These are phyloP conservation scores for Neoboletus subvelutipes DNA, from an alignment of 768 basidiomycete species.

Conservation along the genomic window DNA sequence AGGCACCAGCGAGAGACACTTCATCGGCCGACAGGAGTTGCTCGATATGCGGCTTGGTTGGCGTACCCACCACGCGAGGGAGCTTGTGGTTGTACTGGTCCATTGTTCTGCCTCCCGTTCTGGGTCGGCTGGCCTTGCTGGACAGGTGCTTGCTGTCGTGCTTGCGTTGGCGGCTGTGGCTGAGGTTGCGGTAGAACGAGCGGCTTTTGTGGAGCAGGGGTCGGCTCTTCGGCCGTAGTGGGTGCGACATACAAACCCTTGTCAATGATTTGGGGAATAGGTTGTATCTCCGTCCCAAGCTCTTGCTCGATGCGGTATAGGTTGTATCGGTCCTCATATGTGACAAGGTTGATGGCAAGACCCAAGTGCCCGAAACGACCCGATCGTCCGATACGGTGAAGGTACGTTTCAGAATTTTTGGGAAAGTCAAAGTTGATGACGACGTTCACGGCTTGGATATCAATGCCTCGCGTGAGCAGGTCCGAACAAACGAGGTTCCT, in stretches of 20 bases:
- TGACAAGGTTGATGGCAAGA: constrained; percentile 96
- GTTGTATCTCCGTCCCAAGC: constrained; percentile 95
- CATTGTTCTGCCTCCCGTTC: constrained; percentile 32
- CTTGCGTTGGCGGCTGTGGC: constrained; percentile 24
- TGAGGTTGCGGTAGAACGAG: constrained; percentile 37
- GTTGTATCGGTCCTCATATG: constrained; percentile 97
- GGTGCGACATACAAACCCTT: constrained; percentile 92
- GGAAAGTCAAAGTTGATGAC: constrained; percentile 99
- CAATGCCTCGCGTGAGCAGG: constrained; percentile 97
- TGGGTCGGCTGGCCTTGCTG: constrained; percentile 26
- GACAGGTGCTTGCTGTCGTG: constrained; percentile 26
- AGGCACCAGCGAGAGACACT: neutral
- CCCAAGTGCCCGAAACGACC: constrained; percentile 97
- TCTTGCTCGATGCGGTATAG: constrained; percentile 98
- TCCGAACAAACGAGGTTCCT: constrained; percentile 98
- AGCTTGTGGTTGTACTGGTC: constrained; percentile 21
- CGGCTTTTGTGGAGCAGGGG: constrained; percentile 45
- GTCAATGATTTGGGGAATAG: constrained; percentile 91
- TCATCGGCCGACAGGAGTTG: constrained; percentile 31
- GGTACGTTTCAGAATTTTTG: constrained; percentile 98
- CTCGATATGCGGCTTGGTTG: constrained; percentile 29
- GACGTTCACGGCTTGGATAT: constrained; percentile 99
- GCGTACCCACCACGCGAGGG: constrained; percentile 23
- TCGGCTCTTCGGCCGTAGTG: constrained; percentile 41
- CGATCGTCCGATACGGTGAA: constrained; percentile 97